These are phyloP conservation scores for Wallemia hederae DNA, from an alignment of 1,284 basidiomycete genomes.

Conservation along the genomic window DNA sequence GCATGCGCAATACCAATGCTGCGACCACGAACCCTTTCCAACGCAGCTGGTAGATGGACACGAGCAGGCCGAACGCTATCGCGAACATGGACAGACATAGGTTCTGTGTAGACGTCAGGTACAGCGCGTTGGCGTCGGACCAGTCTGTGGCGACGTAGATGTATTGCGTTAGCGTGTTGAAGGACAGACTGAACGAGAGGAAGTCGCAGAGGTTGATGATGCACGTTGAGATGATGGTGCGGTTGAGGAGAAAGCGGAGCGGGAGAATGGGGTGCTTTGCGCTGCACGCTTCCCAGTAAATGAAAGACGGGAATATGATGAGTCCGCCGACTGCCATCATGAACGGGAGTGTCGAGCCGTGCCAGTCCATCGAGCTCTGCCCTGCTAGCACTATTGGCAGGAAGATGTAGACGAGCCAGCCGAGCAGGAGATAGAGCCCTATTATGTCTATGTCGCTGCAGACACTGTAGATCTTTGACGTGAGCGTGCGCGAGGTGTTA, in stretches of 20 bases:
- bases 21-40: neutral
- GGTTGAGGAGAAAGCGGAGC: neutral
- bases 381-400: neutral
- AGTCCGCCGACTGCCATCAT: neutral
- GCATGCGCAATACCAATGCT: neutral
- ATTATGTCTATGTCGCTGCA: neutral
- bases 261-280: neutral
- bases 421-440: neutral
- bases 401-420: neutral
- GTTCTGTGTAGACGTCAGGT: neutral
- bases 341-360: neutral
- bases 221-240: neutral
- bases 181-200: neutral
- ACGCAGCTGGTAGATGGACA: neutral
- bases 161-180: neutral
- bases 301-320: neutral
- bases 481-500: no score
- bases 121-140: neutral
- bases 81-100: neutral
- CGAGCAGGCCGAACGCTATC: neutral
- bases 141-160: neutral
- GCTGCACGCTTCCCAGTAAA: neutral
- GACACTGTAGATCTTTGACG: neutral
- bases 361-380: neutral
- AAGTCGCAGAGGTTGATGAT: neutral